Evolutionary conservation across 345 rosid genomes (phyloP).

Genomic region (Lenwebbia sp.): DNA sequence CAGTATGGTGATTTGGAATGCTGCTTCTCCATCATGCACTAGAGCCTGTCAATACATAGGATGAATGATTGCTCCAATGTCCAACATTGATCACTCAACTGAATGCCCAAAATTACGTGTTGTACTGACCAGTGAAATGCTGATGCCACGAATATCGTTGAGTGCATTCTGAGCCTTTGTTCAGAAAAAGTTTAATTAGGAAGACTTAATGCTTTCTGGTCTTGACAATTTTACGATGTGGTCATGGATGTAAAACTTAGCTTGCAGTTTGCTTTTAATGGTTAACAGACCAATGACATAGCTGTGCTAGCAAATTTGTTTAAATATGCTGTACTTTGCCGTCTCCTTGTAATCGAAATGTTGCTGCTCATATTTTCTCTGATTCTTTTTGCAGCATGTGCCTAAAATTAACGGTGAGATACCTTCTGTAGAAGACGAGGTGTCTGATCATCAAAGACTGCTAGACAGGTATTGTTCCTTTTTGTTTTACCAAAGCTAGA

Average conservation of each 20-base stretch:
- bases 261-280: neutral
- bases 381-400: conserved; percentile 28
- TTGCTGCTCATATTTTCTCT: neutral
- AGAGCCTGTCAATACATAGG: neutral
- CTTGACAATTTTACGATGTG: neutral
- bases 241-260: neutral
- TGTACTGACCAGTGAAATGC: neutral
- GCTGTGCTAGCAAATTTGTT: neutral
- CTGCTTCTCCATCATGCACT: neutral
- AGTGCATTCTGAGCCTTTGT: neutral
- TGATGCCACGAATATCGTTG: neutral
- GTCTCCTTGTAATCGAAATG: neutral
- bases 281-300: neutral
- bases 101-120: neutral
- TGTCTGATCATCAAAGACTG: conserved; percentile 60
- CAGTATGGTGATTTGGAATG: neutral
- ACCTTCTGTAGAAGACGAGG: conserved; percentile 49
- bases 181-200: neutral
- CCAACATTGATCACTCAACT: neutral
- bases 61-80: neutral
- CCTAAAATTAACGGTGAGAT: conserved; percentile 59
- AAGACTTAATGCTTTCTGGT: neutral
- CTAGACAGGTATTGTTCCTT: conserved; percentile 16
- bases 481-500: neutral
- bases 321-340: neutral